A percentile compares a stretch with the other conserved stretches of the same genome.
Conservation (phyloP, 2,329 filamentous ascomycete species). For the Arthrobotrys sinensis region DNA sequence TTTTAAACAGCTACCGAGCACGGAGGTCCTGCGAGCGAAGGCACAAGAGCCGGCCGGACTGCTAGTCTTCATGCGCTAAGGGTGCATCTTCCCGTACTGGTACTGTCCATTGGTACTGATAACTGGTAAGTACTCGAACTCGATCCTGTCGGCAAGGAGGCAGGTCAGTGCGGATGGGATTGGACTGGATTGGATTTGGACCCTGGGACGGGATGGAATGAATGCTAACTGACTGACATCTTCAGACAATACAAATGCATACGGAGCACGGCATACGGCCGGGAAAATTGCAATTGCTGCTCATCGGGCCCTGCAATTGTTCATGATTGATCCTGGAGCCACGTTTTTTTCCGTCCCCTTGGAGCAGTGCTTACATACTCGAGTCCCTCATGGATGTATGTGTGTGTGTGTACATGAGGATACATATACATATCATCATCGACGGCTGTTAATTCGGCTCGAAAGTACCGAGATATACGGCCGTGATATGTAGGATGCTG, state of each 20-base stretch:
- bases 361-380: constrained; percentile 7
- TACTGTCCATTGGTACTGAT: no score
- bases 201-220: constrained; percentile 17
- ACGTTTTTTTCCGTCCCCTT: constrained; percentile 15
- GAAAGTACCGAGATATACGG: constrained; percentile 33
- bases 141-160: constrained; percentile 42
- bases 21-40: constrained; percentile 37
- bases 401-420: constrained; percentile 7
- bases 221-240: no score
- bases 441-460: constrained; percentile 15
- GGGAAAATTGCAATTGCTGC: constrained; percentile 36
- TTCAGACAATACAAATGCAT: neutral
- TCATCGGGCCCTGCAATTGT: constrained; percentile 7
- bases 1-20: constrained; percentile 58
- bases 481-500: constrained; percentile 48
- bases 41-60: constrained; percentile 12
- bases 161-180: constrained; percentile 43
- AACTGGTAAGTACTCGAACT: neutral
- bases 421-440: constrained; percentile 20
- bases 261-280: constrained; percentile 19
- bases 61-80: constrained; percentile 41
- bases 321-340: constrained; percentile 13
- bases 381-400: neutral
- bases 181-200: no score
- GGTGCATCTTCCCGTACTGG: constrained; percentile 15